phyloP scores from a whole-genome alignment of 371 early-diverging fungal species.

The Circinella umbellata region DNA sequence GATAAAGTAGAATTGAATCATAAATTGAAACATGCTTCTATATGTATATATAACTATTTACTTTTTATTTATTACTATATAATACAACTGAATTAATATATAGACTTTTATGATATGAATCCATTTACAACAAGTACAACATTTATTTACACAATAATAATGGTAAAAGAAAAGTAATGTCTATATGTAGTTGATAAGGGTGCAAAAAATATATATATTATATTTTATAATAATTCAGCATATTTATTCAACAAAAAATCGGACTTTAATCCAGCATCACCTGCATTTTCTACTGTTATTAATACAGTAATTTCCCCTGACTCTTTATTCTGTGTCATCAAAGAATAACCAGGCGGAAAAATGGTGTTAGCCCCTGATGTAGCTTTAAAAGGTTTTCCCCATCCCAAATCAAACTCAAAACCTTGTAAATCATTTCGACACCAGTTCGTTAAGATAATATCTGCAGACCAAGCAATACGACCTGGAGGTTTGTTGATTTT shows the following conservation, averaged over 20 bases:
- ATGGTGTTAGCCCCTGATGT: slow-evolving; percentile 31
- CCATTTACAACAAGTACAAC: too few species aligned
- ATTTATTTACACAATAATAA: too few species aligned
- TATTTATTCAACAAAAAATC: slow-evolving; percentile 43
- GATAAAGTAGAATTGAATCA: too few species aligned
- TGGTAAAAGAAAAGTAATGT: too few species aligned
- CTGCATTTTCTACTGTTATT: slow-evolving; percentile 43
- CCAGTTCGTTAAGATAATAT: slow-evolving; percentile 50
- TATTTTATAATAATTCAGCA: slow-evolving; percentile 14
- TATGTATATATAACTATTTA: too few species aligned
- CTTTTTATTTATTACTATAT: too few species aligned
- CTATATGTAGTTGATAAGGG: too few species aligned
- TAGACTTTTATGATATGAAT: too few species aligned
- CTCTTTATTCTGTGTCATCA: slow-evolving; percentile 37
- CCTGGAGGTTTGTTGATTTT: background rate
- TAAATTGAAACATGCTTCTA: too few species aligned
- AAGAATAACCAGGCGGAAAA: slow-evolving; percentile 41
- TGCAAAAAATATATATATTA: too few species aligned
- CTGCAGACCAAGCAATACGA: slow-evolving; percentile 41
- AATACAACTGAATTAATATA: too few species aligned
- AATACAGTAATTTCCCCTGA: slow-evolving; percentile 30
- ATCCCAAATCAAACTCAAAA: slow-evolving; percentile 38
- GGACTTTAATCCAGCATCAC: slow-evolving; percentile 27
- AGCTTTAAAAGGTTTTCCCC: slow-evolving; percentile 45
- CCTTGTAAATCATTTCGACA: slow-evolving; percentile 47